Base-by-base conservation (phyloP, 2,329 filamentous ascomycete species). In the Diaporthe sp. region DNA sequence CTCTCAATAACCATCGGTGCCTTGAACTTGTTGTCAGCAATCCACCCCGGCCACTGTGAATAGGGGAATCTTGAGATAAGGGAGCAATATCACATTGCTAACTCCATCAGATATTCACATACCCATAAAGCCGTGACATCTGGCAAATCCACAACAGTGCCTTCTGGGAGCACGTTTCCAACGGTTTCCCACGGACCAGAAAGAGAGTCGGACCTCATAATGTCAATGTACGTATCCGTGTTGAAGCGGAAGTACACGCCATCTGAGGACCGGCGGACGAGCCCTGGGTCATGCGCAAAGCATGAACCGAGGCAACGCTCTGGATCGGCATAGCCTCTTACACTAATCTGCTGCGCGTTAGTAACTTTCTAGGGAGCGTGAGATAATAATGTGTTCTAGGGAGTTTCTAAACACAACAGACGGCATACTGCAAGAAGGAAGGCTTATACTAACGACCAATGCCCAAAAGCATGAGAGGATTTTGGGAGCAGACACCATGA, bases 1-100 rank as follows among this genome's bases (percentile, higher is more conserved):
- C 93, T 85, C n/a, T 89, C 83, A 19, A 85, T 82, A 22, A 92
- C 88, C 78, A 94, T 92, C 0, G 93, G 93, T 2, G 92, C 92
- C 91, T 92, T 6, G 8, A 17, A 34, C 28, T 13, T 17, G 9
- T 12, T 42, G 34, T 72, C 58, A 72, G 44, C 28, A n/a, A 25
- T 19, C 10, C 1, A 12, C 1, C 19, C 10, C 13, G 57, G 51
- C 37, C 22, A 28, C 31, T 9, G 28, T 25, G 39, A 28, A 22
- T 34, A 39, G 25, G 12, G 15, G 13, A 68, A 39, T 22, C 6
- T 19, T 10, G 7, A 57, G 58, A 12, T 4, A 13, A 8, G n/a
- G 8, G 25, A 44, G 8, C 5, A 42, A 4, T 7, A 9, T 28
- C 8, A 25, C 2, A 31, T 17, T 42, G 13, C 4, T 4, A 4